phyloP scores from a whole-genome alignment of 441 rosid genomes.

The Adansonia rubrostipa region DNA sequence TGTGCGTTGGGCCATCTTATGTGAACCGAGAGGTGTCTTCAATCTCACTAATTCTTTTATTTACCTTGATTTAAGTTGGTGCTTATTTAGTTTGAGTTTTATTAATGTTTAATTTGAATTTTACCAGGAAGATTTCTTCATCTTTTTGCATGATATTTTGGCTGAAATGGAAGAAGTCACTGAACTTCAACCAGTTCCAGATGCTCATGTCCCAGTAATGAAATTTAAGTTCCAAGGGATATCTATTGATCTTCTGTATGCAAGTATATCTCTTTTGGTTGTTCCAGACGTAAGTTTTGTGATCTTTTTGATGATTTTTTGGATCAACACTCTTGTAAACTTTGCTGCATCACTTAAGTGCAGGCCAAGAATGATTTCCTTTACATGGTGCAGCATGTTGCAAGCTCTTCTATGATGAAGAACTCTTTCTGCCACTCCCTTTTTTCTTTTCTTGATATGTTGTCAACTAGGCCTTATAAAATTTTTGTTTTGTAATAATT shows the following conservation, averaged over 20 bases:
- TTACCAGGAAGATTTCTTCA: constrained; percentile 69
- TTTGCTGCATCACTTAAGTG: background rate
- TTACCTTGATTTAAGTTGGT: constrained; percentile 3
- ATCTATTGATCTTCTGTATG: constrained; percentile 75
- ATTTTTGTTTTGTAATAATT: background rate
- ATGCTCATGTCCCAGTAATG: constrained; percentile 84
- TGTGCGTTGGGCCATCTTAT: constrained; percentile 79
- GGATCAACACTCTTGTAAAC: background rate
- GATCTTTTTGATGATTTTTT: background rate
- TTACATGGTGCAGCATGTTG: background rate
- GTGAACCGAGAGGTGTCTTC: constrained; percentile 67
- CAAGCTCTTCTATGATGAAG: background rate
- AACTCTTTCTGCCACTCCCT: background rate
- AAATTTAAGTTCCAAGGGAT: constrained; percentile 74
- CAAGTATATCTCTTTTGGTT: constrained; percentile 62
- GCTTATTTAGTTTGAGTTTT: background rate
- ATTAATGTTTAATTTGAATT: background rate
- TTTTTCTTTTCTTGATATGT: background rate
- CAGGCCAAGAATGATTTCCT: constrained; percentile 17
- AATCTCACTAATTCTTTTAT: constrained; percentile 20
- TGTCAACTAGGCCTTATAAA: background rate
- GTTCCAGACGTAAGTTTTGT: constrained; percentile 63
- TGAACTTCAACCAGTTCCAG: constrained; percentile 74
- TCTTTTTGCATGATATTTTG: constrained; percentile 53
- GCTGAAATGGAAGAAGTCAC: constrained; percentile 68